Conservation (phyloP, 2,329 filamentous ascomycete species). For the Hortaea werneckii region DNA sequence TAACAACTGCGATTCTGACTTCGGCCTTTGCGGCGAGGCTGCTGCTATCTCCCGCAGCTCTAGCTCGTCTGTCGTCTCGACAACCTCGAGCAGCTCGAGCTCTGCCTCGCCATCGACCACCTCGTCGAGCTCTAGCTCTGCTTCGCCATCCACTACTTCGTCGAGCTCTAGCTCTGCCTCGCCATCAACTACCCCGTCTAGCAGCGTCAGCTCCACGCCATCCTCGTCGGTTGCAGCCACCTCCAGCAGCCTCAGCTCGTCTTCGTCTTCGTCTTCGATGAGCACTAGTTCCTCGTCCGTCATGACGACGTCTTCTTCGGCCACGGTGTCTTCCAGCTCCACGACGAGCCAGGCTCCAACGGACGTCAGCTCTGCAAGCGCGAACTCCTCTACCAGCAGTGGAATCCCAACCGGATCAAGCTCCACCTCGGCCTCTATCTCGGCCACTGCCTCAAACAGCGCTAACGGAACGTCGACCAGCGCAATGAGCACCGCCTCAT, state of each 20-base stretch:
- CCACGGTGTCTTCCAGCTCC: too few species aligned
- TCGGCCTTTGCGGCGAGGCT: not conserved
- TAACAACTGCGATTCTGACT: constrained; percentile 1
- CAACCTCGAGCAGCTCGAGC: not conserved
- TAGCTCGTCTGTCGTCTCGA: not conserved
- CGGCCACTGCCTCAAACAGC: too few species aligned
- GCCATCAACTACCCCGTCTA: not conserved
- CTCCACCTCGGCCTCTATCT: not conserved
- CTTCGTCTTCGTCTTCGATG: too few species aligned
- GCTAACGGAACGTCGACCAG: too few species aligned
- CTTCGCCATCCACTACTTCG: not conserved
- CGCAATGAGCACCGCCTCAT: too few species aligned
- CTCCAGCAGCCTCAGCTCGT: not conserved
- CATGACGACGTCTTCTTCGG: too few species aligned
- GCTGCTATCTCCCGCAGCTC: not conserved
- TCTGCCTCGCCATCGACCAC: not conserved
- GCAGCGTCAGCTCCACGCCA: not conserved
- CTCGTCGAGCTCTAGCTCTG: not conserved
- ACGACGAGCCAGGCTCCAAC: too few species aligned
- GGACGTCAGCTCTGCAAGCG: too few species aligned
- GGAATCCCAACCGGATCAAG: not conserved
- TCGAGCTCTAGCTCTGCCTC: not conserved
- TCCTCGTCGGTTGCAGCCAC: not conserved
- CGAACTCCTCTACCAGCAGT: too few species aligned
- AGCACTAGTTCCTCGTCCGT: too few species aligned